A percentile compares a stretch with the other conserved stretches of the same genome.
These are phyloP conservation scores for Ceratocystis huliohia DNA, from an alignment of 2,329 filamentous ascomycete genomes.

Conservation along the genomic window DNA sequence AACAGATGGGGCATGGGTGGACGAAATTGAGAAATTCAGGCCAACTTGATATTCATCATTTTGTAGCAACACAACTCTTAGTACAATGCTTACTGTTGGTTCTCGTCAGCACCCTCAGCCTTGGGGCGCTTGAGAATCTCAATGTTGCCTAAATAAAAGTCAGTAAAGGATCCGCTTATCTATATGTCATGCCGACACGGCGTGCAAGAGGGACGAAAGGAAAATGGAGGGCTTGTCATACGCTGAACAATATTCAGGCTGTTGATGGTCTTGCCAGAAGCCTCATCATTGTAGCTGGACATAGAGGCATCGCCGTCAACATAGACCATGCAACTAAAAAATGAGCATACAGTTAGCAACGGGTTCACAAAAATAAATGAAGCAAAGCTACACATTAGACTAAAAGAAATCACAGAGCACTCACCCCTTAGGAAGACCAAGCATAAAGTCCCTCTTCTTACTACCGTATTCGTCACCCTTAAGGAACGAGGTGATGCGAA, in stretches of 20 bases:
- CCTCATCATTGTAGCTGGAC: slow-evolving; percentile 47
- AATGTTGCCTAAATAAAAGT: slow-evolving; percentile 30
- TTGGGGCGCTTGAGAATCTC: slow-evolving; percentile 36
- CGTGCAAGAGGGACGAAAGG: not conserved
- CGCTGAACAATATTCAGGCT: slow-evolving; percentile 64
- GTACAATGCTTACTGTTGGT: slow-evolving; percentile 8
- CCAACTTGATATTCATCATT: not conserved
- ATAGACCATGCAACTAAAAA: slow-evolving; percentile 57
- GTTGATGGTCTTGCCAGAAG: slow-evolving; percentile 54
- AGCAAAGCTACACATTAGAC: not conserved
- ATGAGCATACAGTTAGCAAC: slow-evolving; percentile 20
- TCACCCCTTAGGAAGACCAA: slow-evolving; percentile 72
- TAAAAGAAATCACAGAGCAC: slow-evolving; percentile 29
- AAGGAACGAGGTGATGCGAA: slow-evolving; percentile 61
- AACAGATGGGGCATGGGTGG: not conserved
- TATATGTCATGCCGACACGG: too few relatives aligned
- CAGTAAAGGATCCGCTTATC: not conserved
- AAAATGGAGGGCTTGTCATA: slow-evolving; percentile 36
- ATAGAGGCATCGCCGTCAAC: slow-evolving; percentile 73
- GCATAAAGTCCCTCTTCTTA: slow-evolving; percentile 55
- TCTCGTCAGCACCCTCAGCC: slow-evolving; percentile 15
- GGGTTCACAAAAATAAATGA: not conserved
- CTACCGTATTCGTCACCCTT: slow-evolving; percentile 50
- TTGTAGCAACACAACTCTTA: not conserved
- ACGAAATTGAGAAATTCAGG: not conserved